phyloP scores from a whole-genome alignment of 345 rosid species.

The Euphorbia lathyris region DNA sequence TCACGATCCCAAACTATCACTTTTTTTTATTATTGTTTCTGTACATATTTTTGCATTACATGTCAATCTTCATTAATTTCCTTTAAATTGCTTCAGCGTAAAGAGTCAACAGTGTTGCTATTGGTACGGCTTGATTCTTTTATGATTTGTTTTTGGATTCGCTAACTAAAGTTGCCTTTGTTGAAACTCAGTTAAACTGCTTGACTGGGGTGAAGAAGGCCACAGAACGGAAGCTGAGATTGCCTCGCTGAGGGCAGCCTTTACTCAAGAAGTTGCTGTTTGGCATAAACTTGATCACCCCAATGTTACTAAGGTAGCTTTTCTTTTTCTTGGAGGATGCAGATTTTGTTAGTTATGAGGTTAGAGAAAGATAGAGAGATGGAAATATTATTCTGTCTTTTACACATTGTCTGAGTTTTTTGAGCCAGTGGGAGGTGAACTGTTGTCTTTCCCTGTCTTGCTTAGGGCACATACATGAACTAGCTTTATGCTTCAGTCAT shows the following conservation, averaged over 20 bases:
- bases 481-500: not conserved
- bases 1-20: not conserved
- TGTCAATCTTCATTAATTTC: not conserved
- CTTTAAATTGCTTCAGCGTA: not conserved
- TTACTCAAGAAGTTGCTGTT: constrained; percentile 91
- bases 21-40: not conserved
- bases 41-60: not conserved
- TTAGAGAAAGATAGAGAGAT: not conserved
- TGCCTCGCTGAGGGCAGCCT: constrained; percentile 71
- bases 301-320: constrained; percentile 87
- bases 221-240: constrained; percentile 93
- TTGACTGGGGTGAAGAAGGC: constrained; percentile 99
- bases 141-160: constrained; percentile 12
- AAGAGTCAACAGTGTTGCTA: constrained; percentile 4
- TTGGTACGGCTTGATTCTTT: not conserved
- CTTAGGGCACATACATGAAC: not conserved
- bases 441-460: not conserved
- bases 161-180: constrained; percentile 11
- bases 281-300: constrained; percentile 99
- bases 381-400: not conserved
- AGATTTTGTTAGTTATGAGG: not conserved
- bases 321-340: constrained; percentile 1
- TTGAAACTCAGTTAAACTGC: constrained; percentile 68
- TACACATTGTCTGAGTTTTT: not conserved
- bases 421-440: too few relatives aligned